phyloP scores from a whole-genome alignment of 2,329 filamentous ascomycete genomes.

The Tetracladium maxilliforme region DNA sequence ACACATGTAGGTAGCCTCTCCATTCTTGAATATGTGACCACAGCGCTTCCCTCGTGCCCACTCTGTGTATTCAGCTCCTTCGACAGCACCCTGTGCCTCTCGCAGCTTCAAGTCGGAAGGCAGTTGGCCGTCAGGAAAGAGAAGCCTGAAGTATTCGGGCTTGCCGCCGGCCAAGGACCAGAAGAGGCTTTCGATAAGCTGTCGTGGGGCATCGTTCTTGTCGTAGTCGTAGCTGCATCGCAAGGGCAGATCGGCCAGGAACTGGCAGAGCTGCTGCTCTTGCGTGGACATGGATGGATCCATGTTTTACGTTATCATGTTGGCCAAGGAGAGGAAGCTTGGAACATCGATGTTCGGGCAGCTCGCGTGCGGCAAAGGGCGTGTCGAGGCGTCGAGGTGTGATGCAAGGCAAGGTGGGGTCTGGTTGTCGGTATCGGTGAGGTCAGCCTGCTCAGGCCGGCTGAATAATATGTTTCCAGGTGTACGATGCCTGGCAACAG shows the following conservation, averaged over 20 bases:
- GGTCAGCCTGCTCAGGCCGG: too few relatives aligned
- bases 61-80: constrained; percentile 89
- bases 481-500: too few relatives aligned
- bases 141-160: constrained; percentile 56
- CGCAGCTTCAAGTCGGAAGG: constrained; percentile 54
- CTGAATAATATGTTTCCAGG: too few relatives aligned
- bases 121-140: constrained; percentile 63
- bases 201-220: constrained; percentile 50
- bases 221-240: constrained; percentile 62
- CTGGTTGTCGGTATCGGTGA: background rate
- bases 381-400: constrained; percentile 1
- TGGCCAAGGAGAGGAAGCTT: background rate
- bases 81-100: constrained; percentile 79
- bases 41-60: constrained; percentile 85
- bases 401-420: background rate
- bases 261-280: constrained; percentile 73
- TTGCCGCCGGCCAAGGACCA: constrained; percentile 69
- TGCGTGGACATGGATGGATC: constrained; percentile 38
- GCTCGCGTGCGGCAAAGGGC: constrained; percentile 1
- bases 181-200: constrained; percentile 71
- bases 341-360: background rate
- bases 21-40: constrained; percentile 91
- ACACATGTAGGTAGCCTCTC: constrained; percentile 89
- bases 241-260: constrained; percentile 69
- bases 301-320: background rate